Evolutionary conservation across 495 filamentous ascomycete species (phyloP), one percentile per base, ranked within the genome.

Genomic region (Trypethelium eluteriae): DNA sequence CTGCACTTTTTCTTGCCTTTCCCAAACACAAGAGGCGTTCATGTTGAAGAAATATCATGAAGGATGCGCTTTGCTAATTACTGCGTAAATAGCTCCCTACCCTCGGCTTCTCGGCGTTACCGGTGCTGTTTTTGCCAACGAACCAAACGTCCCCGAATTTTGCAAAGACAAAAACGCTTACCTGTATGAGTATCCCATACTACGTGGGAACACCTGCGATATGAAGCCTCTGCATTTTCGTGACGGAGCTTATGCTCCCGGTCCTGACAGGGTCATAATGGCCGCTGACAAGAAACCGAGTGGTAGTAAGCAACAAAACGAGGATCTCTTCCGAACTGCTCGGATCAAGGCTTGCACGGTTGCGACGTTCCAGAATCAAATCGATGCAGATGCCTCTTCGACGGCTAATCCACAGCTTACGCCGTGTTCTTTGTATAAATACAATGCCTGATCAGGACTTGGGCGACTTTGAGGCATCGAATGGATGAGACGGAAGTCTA

Each of bases 301-400:
- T 53, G 10, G 12, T 53, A 14, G 11, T 18, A 25, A 53, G 18
- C 12, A 53, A 25, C 11, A 53, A 53, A 53, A 53, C 16, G 49
- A 53, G n/a, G 49, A 53, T 25, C 49, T 5, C 18, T 53, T 53
- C 49, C 11, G 49, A 53, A 53, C 49, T 14, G 49, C 49, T 53
- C 11, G 49, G n/a, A 53, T 53, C 11, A 53, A 53, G 49, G 49
- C 12, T n/a, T 53, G 49, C 49, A 53, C 49, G 5, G 49, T 53
- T 5, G 49, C 49, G 18, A 53, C 49, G 5, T 53, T 53, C 18
- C 49, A 53, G 49, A n/a, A 53, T 25, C 49, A 44, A 44, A 44
- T 7, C 14, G 41, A 44, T 14, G 7, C 41, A 7, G 14, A 44
- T 44, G 6, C 41, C 14, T 14, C 7, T 7, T 14, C 14, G 7